These are phyloP conservation scores for Oryza glaberrima DNA, from an alignment of 176 grass and related monocot species.

Conservation along the genomic window DNA sequence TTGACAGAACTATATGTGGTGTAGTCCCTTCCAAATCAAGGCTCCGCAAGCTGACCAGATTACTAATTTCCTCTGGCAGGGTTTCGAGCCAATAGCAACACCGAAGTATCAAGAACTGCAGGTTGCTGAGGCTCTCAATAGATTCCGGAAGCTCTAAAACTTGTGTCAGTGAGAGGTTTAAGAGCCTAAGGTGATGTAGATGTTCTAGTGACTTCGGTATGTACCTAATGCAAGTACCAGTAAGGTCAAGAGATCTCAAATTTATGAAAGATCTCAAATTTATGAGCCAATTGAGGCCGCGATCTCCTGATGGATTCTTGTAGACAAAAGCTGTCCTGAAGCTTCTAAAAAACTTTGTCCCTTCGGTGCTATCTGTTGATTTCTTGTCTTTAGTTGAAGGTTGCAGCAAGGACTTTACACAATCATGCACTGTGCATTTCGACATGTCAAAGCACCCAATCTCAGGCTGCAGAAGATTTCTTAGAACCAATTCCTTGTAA, in stretches of 20 bases:
- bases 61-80: slow-evolving; percentile 32
- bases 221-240: slow-evolving; percentile 12
- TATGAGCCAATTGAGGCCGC: neutral
- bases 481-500: slow-evolving; percentile 41
- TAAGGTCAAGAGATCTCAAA: slow-evolving; percentile 41
- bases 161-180: slow-evolving; percentile 48
- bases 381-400: neutral
- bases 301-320: slow-evolving; percentile 30
- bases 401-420: slow-evolving; percentile 37
- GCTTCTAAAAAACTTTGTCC: neutral
- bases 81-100: slow-evolving; percentile 16
- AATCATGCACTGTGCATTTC: slow-evolving; percentile 36
- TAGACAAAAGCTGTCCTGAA: slow-evolving; percentile 39
- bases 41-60: slow-evolving; percentile 35
- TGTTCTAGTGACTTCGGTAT: slow-evolving; percentile 41
- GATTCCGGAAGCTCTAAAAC: slow-evolving; percentile 43
- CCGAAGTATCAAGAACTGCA: slow-evolving; percentile 48
- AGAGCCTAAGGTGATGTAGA: slow-evolving; percentile 45
- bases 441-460: neutral
- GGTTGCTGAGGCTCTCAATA: slow-evolving; percentile 36
- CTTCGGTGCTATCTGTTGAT: neutral
- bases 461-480: slow-evolving; percentile 45
- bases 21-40: slow-evolving; percentile 42
- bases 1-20: slow-evolving; percentile 16
- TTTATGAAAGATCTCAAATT: neutral